Percentiles rank a stretch among this genome's conserved stretches.
Evolutionary conservation across 2,329 filamentous ascomycete species (phyloP).

Genomic region (Stachybotrys chartarum): DNA sequence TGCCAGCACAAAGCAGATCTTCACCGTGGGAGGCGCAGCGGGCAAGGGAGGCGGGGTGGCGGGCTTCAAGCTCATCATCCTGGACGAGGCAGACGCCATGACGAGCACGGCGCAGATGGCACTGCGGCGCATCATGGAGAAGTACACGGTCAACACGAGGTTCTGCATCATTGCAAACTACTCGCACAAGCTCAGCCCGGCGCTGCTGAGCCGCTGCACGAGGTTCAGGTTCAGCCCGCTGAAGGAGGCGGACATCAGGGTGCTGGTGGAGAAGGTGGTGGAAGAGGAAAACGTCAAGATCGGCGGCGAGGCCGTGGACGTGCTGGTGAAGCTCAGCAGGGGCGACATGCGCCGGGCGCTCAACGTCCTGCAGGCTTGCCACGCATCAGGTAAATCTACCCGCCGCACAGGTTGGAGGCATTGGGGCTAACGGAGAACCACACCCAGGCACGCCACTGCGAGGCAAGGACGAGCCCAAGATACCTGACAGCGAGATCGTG

Average conservation of each 20-base stretch:
- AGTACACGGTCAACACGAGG: conserved; percentile 94
- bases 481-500: conserved; percentile 57
- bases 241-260: conserved; percentile 79
- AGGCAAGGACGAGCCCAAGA: conserved; percentile 50
- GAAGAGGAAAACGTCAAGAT: conserved; percentile 83
- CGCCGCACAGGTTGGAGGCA: neutral
- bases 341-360: conserved; percentile 93
- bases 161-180: conserved; percentile 99
- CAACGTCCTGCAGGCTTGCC: conserved; percentile 93
- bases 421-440: neutral
- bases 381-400: conserved; percentile 68
- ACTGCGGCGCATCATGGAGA: conserved; percentile 93
- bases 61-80: conserved; percentile 88
- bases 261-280: conserved; percentile 82
- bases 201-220: conserved; percentile 86
- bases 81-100: conserved; percentile 99
- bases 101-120: conserved; percentile 99
- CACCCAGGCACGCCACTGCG: conserved; percentile 53
- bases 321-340: conserved; percentile 79
- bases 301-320: conserved; percentile 69
- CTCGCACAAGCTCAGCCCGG: conserved; percentile 93
- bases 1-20: conserved; percentile 96
- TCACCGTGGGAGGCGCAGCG: conserved; percentile 45
- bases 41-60: conserved; percentile 49
- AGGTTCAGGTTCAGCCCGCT: conserved; percentile 91